A percentile compares a stretch with the other conserved stretches of the same genome.
Conservation (phyloP, 2,329 filamentous ascomycete species). For the Chaetoscypha palmicola region DNA sequence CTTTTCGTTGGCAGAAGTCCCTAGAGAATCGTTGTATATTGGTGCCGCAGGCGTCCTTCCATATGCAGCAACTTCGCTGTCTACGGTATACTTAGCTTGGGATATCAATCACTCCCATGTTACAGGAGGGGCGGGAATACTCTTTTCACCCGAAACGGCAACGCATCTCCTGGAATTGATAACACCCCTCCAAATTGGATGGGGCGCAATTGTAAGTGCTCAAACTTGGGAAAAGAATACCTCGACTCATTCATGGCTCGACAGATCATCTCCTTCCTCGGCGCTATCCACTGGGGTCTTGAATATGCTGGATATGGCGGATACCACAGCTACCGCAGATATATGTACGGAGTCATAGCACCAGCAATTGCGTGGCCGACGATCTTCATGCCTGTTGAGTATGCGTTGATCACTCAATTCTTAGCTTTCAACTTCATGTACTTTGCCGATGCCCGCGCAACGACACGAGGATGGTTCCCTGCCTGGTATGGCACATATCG, state of each 20-base stretch:
- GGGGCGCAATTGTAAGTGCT: slow-evolving; percentile 68
- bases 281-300: slow-evolving; percentile 87
- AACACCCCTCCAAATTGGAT: slow-evolving; percentile 84
- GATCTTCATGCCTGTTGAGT: slow-evolving; percentile 73
- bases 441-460: slow-evolving; percentile 71
- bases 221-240: not conserved
- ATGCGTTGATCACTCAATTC: slow-evolving; percentile 82
- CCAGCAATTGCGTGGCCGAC: slow-evolving; percentile 86
- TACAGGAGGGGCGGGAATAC: slow-evolving; percentile 48
- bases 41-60: slow-evolving; percentile 75
- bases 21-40: slow-evolving; percentile 59
- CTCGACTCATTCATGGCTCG: slow-evolving; percentile 4
- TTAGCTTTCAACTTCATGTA: slow-evolving; percentile 78
- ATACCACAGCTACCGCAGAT: slow-evolving; percentile 68
- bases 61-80: slow-evolving; percentile 75
- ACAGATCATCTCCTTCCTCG: slow-evolving; percentile 85
- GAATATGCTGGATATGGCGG: slow-evolving; percentile 69
- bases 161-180: slow-evolving; percentile 64
- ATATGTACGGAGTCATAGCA: slow-evolving; percentile 73
- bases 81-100: slow-evolving; percentile 76
- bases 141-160: slow-evolving; percentile 64
- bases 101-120: slow-evolving; percentile 65
- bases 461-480: slow-evolving; percentile 70
- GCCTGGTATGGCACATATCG: slow-evolving; percentile 84
- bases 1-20: slow-evolving; percentile 57